A percentile compares a stretch with the other conserved stretches of the same genome.
These are phyloP conservation scores for Pyracantha coccinea DNA, from an alignment of 331 rosid genomes.

Conservation along the genomic window DNA sequence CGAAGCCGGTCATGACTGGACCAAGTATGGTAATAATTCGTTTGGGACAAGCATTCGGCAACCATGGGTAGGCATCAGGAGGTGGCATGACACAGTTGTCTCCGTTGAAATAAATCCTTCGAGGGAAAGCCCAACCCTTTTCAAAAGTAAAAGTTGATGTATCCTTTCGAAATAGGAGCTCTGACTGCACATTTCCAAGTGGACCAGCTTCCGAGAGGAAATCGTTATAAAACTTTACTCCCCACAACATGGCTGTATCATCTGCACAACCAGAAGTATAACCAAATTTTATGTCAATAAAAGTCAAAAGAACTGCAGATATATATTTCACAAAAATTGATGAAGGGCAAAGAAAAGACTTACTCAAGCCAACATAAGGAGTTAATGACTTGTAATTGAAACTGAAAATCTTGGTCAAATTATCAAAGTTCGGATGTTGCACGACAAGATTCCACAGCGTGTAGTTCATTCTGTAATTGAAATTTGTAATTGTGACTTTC, in stretches of 20 bases:
- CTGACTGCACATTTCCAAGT: conserved; percentile 82
- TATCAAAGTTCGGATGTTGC: conserved; percentile 91
- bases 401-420: conserved; percentile 73
- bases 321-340: neutral
- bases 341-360: conserved; percentile 24
- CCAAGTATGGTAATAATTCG: conserved; percentile 30
- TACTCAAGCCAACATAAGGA: conserved; percentile 88
- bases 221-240: conserved; percentile 85
- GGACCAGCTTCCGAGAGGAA: conserved; percentile 71
- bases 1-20: conserved; percentile 33
- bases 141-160: conserved; percentile 70
- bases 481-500: conserved; percentile 78
- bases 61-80: conserved; percentile 94
- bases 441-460: conserved; percentile 86
- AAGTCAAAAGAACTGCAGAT: neutral
- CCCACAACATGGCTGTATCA: conserved; percentile 92
- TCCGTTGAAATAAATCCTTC: conserved; percentile 87
- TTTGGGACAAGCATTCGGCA: conserved; percentile 61
- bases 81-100: conserved; percentile 99
- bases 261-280: conserved; percentile 49
- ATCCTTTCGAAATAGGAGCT: conserved; percentile 76
- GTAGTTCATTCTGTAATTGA: conserved; percentile 92
- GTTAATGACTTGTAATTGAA: conserved; percentile 68
- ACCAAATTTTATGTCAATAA: conserved; percentile 5
- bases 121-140: conserved; percentile 96